Percentiles rank a stretch among this genome's conserved stretches.
phyloP scores from a whole-genome alignment of 139 green algal genomes.

The Haematococcus lacustris region DNA sequence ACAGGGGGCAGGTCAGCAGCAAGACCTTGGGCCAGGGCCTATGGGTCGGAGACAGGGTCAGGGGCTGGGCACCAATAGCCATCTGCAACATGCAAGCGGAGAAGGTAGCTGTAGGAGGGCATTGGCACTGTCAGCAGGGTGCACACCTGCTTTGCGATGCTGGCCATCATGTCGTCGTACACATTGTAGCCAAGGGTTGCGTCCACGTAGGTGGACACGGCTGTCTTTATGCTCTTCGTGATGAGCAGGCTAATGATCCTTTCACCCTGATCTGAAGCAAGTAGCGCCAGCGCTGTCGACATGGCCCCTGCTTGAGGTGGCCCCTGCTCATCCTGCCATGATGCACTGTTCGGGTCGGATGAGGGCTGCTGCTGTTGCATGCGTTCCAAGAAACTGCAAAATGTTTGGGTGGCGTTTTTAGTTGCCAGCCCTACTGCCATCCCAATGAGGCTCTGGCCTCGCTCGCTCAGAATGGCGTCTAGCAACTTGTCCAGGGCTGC shows the following conservation, averaged over 20 bases:
- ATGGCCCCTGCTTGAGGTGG: background rate
- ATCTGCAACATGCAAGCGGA: no score
- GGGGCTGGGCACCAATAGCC: no score
- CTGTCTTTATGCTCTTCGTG: constrained; percentile 31
- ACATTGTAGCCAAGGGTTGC: constrained; percentile 26
- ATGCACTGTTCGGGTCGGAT: background rate
- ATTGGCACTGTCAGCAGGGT: no score
- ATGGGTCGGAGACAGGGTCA: no score
- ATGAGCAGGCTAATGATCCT: constrained; percentile 29
- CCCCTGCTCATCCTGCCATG: constrained; percentile 1
- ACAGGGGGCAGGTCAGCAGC: no score
- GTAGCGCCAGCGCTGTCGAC: constrained; percentile 13
- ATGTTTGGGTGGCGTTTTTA: constrained; percentile 22
- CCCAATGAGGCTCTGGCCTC: constrained; percentile 23
- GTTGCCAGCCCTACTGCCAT: constrained; percentile 32
- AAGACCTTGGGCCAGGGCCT: no score
- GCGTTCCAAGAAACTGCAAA: constrained; percentile 33
- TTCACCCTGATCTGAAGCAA: constrained; percentile 30
- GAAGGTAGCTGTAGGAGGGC: no score
- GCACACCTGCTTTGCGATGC: constrained; percentile 14
- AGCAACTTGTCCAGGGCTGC: constrained; percentile 22
- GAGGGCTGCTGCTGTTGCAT: constrained; percentile 14
- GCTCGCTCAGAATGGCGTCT: constrained; percentile 29
- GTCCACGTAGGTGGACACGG: constrained; percentile 31
- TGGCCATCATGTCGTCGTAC: constrained; percentile 34